phyloP scores from a whole-genome alignment of 2,329 filamentous ascomycete genomes.

The Botryotinia globosa region DNA sequence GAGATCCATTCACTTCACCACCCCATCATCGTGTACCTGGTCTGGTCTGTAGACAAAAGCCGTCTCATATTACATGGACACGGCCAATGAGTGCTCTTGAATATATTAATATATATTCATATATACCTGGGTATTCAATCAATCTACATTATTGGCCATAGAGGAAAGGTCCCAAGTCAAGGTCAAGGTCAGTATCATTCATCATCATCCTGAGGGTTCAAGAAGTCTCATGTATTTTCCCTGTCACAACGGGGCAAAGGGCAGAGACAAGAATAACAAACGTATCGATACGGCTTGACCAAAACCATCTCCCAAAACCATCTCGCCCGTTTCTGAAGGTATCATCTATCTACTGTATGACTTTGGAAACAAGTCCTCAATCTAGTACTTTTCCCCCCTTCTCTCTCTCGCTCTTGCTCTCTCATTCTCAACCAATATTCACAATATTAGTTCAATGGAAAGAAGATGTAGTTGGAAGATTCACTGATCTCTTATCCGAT shows the following conservation, averaged over 20 bases:
- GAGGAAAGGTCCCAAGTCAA: not conserved
- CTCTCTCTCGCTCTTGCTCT: not conserved
- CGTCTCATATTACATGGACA: not conserved
- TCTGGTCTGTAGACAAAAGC: not conserved
- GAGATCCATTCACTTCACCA: not conserved
- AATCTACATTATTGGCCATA: not conserved
- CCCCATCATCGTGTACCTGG: not conserved
- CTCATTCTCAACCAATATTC: not conserved
- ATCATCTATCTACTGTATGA: too few species aligned
- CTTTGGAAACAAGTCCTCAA: not conserved
- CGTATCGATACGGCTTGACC: not conserved
- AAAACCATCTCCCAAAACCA: not conserved
- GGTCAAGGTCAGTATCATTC: not conserved
- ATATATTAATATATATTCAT: not conserved
- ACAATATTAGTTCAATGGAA: not conserved
- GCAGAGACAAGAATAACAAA: not conserved
- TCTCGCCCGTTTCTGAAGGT: not conserved
- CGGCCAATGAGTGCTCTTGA: constrained; percentile 4
- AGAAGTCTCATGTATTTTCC: not conserved
- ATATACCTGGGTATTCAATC: too few species aligned
- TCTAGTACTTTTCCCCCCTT: not conserved
- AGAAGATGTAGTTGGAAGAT: not conserved
- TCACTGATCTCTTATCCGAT: not conserved
- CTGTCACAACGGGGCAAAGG: not conserved
- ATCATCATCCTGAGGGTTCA: too few species aligned